Conservation (phyloP, 148 eudicot species). For the Bassia scoparia region DNA sequence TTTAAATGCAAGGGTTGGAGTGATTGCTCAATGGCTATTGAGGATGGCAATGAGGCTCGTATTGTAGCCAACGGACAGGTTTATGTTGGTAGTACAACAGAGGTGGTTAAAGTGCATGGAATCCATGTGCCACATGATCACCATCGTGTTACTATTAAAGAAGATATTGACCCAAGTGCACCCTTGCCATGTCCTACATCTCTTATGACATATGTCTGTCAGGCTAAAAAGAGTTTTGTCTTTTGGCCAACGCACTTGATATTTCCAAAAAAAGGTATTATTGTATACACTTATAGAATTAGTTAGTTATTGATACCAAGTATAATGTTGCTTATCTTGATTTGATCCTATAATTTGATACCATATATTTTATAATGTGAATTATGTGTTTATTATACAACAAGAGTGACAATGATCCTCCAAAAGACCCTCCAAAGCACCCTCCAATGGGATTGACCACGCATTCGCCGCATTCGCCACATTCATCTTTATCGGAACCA, state of each 20-base stretch:
- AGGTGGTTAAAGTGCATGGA: too few species aligned
- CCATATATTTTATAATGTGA: too few species aligned
- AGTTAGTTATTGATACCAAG: too few species aligned
- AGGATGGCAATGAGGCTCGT: not conserved
- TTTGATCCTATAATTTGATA: too few species aligned
- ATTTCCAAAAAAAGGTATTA: not conserved
- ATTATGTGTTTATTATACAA: too few species aligned
- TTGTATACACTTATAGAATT: too few species aligned
- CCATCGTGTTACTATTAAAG: too few species aligned
- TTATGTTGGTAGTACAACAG: not conserved
- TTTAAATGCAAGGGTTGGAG: not conserved
- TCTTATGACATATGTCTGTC: not conserved
- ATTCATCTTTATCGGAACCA: not conserved
- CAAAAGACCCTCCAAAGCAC: too few species aligned
- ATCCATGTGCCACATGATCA: too few species aligned
- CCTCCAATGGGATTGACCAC: not conserved
- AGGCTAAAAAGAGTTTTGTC: not conserved
- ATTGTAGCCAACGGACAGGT: not conserved
- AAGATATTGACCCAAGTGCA: not conserved
- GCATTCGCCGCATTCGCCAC: not conserved
- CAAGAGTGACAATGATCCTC: too few species aligned
- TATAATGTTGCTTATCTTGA: too few species aligned
- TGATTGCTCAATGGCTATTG: slow-evolving; percentile 1
- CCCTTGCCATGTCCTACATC: slow-evolving; percentile 10
- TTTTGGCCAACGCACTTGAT: slow-evolving; percentile 5